Percentiles rank a stretch among this genome's conserved stretches.
These are phyloP conservation scores for Aspergillus quadrilineatus DNA, from an alignment of 2,329 filamentous ascomycete genomes.

Conservation along the genomic window DNA sequence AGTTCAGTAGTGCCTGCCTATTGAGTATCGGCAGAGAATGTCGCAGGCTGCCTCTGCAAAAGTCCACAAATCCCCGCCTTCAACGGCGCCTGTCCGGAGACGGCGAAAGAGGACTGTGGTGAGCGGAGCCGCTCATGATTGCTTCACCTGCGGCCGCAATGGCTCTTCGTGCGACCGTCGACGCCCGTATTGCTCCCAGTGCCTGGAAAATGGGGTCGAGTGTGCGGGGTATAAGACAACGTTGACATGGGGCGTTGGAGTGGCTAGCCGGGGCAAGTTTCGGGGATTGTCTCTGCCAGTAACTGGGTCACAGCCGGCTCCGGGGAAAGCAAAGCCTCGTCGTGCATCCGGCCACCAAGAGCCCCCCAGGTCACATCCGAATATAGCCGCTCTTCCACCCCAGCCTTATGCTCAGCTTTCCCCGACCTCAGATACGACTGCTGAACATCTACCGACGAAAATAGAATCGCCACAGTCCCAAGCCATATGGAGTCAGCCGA, in stretches of 20 bases:
- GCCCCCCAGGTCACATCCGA: not conserved
- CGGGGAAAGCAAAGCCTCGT: constrained; percentile 14
- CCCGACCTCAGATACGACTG: constrained; percentile 12
- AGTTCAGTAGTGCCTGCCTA: not conserved
- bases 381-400: no score
- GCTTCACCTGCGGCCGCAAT: constrained; percentile 86
- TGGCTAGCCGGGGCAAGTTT: constrained; percentile 92
- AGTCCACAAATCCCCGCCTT: constrained; percentile 25
- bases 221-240: constrained; percentile 97
- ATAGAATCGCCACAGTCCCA: not conserved
- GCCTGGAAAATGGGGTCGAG: constrained; percentile 84
- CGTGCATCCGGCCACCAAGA: not conserved
- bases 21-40: constrained; percentile 10
- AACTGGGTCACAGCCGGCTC: constrained; percentile 46
- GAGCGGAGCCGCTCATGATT: constrained; percentile 88
- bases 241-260: constrained; percentile 93
- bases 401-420: not conserved
- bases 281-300: constrained; percentile 77
- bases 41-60: constrained; percentile 26
- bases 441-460: not conserved
- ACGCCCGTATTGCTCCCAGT: constrained; percentile 92
- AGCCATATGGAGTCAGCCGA: not conserved
- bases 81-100: constrained; percentile 50
- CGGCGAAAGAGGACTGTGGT: constrained; percentile 84
- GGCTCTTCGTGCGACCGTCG: constrained; percentile 84